phyloP scores from a whole-genome alignment of 305 asterid species.

The Fraxinus floribunda region DNA sequence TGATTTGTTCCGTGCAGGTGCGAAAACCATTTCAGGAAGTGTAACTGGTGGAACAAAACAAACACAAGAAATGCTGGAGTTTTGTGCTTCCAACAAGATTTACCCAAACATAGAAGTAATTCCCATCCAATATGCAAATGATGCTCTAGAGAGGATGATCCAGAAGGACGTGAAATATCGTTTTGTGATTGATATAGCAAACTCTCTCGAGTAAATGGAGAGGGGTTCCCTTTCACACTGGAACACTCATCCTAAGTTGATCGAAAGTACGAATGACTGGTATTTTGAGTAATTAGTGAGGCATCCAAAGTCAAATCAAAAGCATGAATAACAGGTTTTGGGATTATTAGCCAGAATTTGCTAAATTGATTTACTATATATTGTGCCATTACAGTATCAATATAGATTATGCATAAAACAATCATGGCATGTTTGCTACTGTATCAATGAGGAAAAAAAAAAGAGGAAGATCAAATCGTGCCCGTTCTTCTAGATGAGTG shows the following conservation, averaged over 20 bases:
- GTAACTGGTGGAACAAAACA: conserved; percentile 75
- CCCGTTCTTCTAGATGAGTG: background rate
- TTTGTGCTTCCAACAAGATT: conserved; percentile 74
- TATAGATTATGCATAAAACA: background rate
- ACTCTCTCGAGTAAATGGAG: conserved; percentile 46
- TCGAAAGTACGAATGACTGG: background rate
- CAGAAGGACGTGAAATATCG: conserved; percentile 83
- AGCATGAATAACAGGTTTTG: background rate
- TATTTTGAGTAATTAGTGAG: background rate
- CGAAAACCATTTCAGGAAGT: conserved; percentile 62
- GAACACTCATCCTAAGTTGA: background rate
- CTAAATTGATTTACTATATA: background rate
- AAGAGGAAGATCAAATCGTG: background rate
- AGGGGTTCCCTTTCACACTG: background rate
- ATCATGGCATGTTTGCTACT: background rate
- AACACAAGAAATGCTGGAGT: conserved; percentile 81
- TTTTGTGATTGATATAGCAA: conserved; percentile 77
- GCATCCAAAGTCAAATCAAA: background rate
- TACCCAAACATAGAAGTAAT: conserved; percentile 72
- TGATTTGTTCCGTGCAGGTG: conserved; percentile 36
- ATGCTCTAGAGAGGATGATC: conserved; percentile 73
- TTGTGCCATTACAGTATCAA: background rate
- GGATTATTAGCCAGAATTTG: background rate
- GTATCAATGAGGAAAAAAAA: background rate
- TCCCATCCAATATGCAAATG: conserved; percentile 66